Evolutionary conservation across 1,139 yeast species (phyloP), one percentile per base, ranked within the genome.

Genomic region (Lodderomyces orthopsilosis): DNA sequence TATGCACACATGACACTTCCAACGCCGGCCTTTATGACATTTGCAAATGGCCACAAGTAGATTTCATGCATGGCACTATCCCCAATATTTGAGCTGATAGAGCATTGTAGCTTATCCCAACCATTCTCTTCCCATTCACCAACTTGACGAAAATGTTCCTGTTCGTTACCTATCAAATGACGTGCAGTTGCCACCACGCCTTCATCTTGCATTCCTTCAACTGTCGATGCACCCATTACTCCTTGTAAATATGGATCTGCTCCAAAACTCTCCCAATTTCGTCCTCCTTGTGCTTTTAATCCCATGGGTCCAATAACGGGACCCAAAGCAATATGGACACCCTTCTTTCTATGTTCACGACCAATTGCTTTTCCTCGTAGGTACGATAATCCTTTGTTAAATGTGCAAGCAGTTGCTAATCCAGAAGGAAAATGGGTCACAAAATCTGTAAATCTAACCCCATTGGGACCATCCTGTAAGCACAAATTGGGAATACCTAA

Each of bases 281-380:
- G 65, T 5, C 87, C 86, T 7, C 83, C 85, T 35, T 74, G 76
- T 3, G 85, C 85, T 53, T 79, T 77, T 35, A 69, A 63, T 0
- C 86, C 87, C 41, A 80, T 68, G n/a, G 86, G 86, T 0, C 85
- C 85, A 42, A 79, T 65, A 3, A 75, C 71, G 12, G 88, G 88
- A 2, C 85, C 87, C 33, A 82, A 65, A 35, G 76, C 70, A 38
- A 81, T 71, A 54, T 81, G 79, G n/a, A 77, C 82, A 23, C 85
- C 85, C 53, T 81, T 81, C 13, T 59, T 63, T 46, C 67, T 71
- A 50, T 73, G 76, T 53, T 82, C 86, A 47, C 65, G 63, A 3
- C 84, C 87, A 45, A 81, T 62, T 2, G 84, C 83, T 47, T 70
- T 67, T 1, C 83, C 87, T 45, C 84, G 66, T 15, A 70, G 63